Evolutionary conservation across 148 eudicot genomes (phyloP).

Genomic region (Vaccinium corymbosum): DNA sequence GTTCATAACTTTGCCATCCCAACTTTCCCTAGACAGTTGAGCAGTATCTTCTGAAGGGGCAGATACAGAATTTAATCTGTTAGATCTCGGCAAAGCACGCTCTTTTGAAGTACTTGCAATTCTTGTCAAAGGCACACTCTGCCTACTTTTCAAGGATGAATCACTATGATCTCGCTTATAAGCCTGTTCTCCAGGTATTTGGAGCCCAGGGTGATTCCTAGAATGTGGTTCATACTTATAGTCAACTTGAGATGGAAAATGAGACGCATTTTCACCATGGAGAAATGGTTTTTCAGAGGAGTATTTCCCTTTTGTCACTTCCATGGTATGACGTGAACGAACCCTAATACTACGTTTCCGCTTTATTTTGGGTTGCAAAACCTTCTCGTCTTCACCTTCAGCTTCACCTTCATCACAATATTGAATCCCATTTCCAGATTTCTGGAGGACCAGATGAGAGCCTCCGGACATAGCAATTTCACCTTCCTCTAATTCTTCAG

Average conservation of each 20-base stretch:
- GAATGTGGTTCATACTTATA: constrained; percentile 40
- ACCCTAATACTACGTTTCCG: constrained; percentile 79
- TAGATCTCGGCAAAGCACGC: constrained; percentile 45
- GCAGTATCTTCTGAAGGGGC: constrained; percentile 44
- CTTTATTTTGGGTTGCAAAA: constrained; percentile 84
- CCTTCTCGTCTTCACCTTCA: constrained; percentile 91
- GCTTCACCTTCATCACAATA: constrained; percentile 47
- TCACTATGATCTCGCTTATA: constrained; percentile 48
- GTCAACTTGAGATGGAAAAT: constrained; percentile 46
- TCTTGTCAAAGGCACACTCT: constrained; percentile 52
- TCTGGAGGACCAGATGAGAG: constrained; percentile 78
- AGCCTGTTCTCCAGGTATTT: constrained; percentile 36
- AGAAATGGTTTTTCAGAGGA: constrained; percentile 49
- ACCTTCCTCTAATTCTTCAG: constrained; percentile 88
- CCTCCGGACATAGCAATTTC: constrained; percentile 83
- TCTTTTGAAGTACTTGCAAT: constrained; percentile 46
- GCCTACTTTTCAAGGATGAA: constrained; percentile 46
- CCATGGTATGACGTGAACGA: constrained; percentile 54
- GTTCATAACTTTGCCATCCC: constrained; percentile 49
- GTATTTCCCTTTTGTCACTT: constrained; percentile 55
- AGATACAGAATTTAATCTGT: constrained; percentile 37
- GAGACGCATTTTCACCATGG: constrained; percentile 57
- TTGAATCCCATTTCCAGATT: constrained; percentile 88
- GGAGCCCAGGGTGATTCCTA: constrained; percentile 47
- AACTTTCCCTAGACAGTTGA: constrained; percentile 52